Percentiles rank a stretch among this genome's conserved stretches.
Conservation (phyloP, 2,329 filamentous ascomycete species). For the Fusarium virguliforme region DNA sequence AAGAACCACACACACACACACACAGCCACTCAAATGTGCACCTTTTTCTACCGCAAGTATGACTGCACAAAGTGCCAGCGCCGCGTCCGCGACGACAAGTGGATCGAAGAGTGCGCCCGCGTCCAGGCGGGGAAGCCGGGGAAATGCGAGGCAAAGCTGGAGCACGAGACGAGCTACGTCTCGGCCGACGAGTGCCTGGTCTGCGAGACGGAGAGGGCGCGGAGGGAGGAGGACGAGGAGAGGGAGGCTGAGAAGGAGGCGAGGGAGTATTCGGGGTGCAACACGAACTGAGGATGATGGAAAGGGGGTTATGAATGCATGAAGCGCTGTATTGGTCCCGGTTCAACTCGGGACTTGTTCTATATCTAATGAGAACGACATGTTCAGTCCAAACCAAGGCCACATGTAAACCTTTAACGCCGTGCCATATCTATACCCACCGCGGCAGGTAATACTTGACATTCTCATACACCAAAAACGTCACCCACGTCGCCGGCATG, state of each 20-base stretch:
- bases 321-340: background rate
- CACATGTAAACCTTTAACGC: conserved; percentile 13
- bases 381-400: background rate
- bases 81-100: conserved; percentile 25
- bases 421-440: conserved; percentile 52
- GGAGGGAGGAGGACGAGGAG: conserved; percentile 16
- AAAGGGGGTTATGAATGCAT: background rate
- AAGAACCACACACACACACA: background rate
- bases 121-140: background rate
- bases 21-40: conserved; percentile 24
- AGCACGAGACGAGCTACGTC: conserved; percentile 31
- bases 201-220: conserved; percentile 32
- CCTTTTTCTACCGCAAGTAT: conserved; percentile 26
- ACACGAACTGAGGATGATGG: background rate
- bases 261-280: conserved; percentile 6
- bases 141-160: conserved; percentile 16
- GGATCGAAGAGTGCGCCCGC: conserved; percentile 17
- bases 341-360: background rate
- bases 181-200: conserved; percentile 29
- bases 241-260: conserved; percentile 5
- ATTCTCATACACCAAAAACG: conserved; percentile 98
- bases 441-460: conserved; percentile 79
- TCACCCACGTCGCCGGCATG: conserved; percentile 95
- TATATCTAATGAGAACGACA: conserved; percentile 18
- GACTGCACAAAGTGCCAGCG: conserved; percentile 39